Evolutionary conservation across 2,329 filamentous ascomycete genomes (phyloP).

Genomic region (Aureobasidium sp.): DNA sequence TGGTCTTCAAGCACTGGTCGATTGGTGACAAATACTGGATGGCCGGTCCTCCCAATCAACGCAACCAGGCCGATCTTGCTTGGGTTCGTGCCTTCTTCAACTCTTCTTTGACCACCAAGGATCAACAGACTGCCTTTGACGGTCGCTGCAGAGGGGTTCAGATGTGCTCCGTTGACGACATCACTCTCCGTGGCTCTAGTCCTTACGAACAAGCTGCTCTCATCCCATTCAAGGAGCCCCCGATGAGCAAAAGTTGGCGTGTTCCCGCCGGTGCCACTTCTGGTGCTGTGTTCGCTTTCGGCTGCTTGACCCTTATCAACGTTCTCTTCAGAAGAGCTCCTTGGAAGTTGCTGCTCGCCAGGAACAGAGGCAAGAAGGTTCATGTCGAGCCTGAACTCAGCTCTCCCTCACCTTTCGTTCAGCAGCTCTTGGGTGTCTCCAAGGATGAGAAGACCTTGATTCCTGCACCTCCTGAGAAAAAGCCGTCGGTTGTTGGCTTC

Average conservation of each 20-base stretch:
- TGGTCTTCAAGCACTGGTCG: slow-evolving; percentile 45
- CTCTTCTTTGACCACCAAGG: slow-evolving; percentile 35
- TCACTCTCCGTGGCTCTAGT: slow-evolving; percentile 5
- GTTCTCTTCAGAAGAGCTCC: slow-evolving; percentile 14
- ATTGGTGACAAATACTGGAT: slow-evolving; percentile 39
- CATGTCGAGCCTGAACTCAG: not conserved
- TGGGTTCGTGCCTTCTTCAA: slow-evolving; percentile 48
- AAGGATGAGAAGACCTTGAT: not conserved
- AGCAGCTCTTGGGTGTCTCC: not conserved
- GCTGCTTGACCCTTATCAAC: slow-evolving; percentile 4
- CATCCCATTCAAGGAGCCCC: not conserved
- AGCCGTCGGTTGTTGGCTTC: not conserved
- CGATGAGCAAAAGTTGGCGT: not conserved
- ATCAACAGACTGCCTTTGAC: not conserved
- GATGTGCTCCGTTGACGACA: slow-evolving; percentile 4
- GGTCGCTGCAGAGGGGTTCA: not conserved
- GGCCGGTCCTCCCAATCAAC: slow-evolving; percentile 37
- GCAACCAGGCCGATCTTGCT: slow-evolving; percentile 37
- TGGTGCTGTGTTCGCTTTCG: slow-evolving; percentile 1
- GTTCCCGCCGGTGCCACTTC: not conserved
- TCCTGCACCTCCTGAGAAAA: not conserved
- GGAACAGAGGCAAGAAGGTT: not conserved
- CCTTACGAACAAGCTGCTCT: not conserved
- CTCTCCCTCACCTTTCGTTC: slow-evolving; percentile 7
- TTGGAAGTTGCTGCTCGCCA: slow-evolving; percentile 9